Percentiles rank a stretch among this genome's conserved stretches.
Conservation (phyloP, 2,329 filamentous ascomycete genomes). For the Trichoderma sp. region DNA sequence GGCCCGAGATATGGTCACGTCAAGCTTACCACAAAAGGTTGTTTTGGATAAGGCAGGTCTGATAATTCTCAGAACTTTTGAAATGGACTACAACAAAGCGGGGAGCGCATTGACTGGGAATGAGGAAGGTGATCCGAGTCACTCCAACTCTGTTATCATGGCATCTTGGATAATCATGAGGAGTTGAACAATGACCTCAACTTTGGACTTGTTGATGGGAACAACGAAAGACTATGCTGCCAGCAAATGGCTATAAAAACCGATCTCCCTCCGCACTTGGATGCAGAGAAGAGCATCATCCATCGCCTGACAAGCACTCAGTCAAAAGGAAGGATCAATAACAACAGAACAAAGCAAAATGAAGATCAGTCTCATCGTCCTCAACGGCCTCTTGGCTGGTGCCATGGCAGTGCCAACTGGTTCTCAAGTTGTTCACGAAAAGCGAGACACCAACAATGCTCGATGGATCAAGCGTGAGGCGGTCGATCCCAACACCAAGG, state of each 20-base stretch:
- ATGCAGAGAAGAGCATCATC: not conserved
- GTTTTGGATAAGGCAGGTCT: not conserved
- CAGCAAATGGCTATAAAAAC: not conserved
- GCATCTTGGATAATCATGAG: not conserved
- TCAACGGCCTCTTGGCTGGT: constrained; percentile 25
- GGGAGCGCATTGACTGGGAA: not conserved
- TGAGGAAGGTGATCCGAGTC: constrained; percentile 4
- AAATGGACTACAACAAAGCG: not conserved
- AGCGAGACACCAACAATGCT: constrained; percentile 24
- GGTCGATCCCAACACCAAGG: constrained; percentile 21
- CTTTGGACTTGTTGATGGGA: not conserved
- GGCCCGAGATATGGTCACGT: not conserved
- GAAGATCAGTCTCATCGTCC: constrained; percentile 24
- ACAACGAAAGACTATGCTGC: not conserved
- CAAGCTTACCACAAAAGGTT: not conserved
- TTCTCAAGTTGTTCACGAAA: constrained; percentile 35
- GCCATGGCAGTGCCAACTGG: constrained; percentile 22
- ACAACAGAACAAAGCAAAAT: constrained; percentile 10
- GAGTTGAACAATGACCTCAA: not conserved
- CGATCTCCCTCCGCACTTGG: not conserved
- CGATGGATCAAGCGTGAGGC: constrained; percentile 30
- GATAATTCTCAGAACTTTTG: not conserved
- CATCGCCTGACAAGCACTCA: not conserved
- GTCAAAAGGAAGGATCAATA: not conserved
- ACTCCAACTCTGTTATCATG: not conserved